A percentile compares a stretch with the other conserved stretches of the same genome.
phyloP scores from a whole-genome alignment of 768 basidiomycete species.

The Lanmaoa pseudosensibilis region DNA sequence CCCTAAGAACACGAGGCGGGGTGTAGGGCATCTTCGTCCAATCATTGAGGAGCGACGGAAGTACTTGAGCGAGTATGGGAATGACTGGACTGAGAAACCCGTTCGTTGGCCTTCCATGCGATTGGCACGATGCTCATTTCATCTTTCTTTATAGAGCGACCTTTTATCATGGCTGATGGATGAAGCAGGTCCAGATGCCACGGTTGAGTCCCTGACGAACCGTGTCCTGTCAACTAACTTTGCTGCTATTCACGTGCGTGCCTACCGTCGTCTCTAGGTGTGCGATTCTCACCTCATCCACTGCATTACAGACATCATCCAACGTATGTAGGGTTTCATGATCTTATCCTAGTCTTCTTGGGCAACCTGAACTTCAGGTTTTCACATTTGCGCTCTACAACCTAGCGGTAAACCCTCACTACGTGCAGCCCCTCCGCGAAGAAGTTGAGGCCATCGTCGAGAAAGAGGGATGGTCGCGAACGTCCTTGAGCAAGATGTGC shows the following conservation, averaged over 20 bases:
- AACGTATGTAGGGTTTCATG: neutral
- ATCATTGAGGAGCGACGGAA: conserved; percentile 31
- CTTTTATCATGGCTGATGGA: conserved; percentile 20
- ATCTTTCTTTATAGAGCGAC: conserved; percentile 26
- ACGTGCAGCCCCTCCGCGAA: conserved; percentile 29
- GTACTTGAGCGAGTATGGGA: conserved; percentile 24
- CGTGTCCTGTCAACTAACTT: conserved; percentile 7
- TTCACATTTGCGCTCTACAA: neutral
- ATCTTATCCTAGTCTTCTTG: neutral
- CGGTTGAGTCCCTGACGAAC: conserved; percentile 9
- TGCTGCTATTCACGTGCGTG: conserved; percentile 26
- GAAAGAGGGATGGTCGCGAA: neutral
- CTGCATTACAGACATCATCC: neutral
- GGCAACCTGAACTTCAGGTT: neutral
- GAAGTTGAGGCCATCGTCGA: conserved; percentile 31
- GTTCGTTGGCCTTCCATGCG: conserved; percentile 20
- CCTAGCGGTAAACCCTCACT: neutral
- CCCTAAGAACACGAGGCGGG: conserved; percentile 1
- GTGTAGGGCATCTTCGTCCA: conserved; percentile 20
- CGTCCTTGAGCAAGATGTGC: conserved; percentile 26
- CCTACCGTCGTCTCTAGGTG: neutral
- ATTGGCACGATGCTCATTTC: neutral
- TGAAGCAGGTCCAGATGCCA: neutral
- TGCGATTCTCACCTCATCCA: neutral
- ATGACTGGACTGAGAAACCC: conserved; percentile 32